These are phyloP conservation scores for Cadophora sp. DNA, from an alignment of 2,329 filamentous ascomycete species.

Conservation along the genomic window DNA sequence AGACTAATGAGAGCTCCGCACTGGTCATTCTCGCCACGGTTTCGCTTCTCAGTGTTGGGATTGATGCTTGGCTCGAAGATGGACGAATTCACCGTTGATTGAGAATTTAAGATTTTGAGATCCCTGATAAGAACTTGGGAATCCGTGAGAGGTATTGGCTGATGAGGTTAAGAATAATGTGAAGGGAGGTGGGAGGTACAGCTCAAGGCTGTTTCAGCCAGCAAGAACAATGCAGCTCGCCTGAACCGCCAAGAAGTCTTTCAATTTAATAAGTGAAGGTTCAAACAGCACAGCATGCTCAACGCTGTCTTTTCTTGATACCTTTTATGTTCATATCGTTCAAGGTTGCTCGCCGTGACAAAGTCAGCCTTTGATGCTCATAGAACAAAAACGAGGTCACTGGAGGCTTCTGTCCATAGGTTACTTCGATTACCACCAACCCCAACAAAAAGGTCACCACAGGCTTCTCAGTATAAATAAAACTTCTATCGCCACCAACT, in stretches of 20 bases:
- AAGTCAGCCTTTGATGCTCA: background rate
- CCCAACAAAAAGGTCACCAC: too few species aligned
- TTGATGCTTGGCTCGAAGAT: background rate
- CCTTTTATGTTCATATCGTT: background rate
- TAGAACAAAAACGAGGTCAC: background rate
- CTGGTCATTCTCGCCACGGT: background rate
- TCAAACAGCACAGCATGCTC: background rate
- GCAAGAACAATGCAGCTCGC: too few species aligned
- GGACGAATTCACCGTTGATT: background rate
- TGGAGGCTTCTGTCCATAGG: background rate
- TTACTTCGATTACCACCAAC: background rate
- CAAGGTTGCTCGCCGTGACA: background rate
- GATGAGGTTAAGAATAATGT: too few species aligned
- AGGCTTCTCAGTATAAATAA: too few species aligned
- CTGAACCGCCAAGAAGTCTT: too few species aligned
- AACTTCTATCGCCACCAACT: too few species aligned
- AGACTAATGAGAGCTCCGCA: background rate
- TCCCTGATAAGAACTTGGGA: background rate
- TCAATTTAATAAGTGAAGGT: too few species aligned
- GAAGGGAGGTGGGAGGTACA: too few species aligned
- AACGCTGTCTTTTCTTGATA: background rate
- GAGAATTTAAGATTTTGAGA: background rate
- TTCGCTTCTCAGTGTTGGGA: background rate
- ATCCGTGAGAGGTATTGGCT: too few species aligned
- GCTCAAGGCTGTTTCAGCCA: too few species aligned